Conservation (phyloP, 768 basidiomycete species). For the Krasilnikovozyma curviuscula region DNA sequence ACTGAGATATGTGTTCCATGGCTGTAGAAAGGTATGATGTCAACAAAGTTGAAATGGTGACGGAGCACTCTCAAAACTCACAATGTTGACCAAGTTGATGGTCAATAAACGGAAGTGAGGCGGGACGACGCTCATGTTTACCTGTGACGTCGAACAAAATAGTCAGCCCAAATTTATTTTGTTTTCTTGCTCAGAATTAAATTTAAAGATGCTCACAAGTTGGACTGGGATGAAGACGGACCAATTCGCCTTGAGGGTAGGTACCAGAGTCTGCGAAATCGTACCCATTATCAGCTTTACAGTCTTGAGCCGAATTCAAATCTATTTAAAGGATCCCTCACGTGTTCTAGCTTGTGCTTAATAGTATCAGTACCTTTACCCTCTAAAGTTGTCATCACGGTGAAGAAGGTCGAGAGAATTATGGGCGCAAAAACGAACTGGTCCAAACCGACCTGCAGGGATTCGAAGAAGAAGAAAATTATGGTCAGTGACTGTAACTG, state of each 20-base stretch:
- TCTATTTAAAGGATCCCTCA: too few relatives aligned
- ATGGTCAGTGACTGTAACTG: not conserved
- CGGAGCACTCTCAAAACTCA: not conserved
- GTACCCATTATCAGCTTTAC: too few relatives aligned
- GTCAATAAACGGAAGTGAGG: slow-evolving; percentile 3
- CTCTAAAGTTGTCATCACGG: slow-evolving; percentile 2
- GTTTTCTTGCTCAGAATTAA: too few relatives aligned
- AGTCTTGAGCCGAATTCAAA: too few relatives aligned
- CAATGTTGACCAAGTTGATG: not conserved
- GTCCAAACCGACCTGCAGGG: slow-evolving; percentile 7
- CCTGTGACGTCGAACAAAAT: too few relatives aligned
- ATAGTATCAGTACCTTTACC: slow-evolving; percentile 3
- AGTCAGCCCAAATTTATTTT: too few relatives aligned
- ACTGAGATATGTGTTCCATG: slow-evolving; percentile 5
- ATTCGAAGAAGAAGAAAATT: not conserved
- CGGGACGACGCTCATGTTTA: slow-evolving; percentile 9
- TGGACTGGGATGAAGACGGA: slow-evolving; percentile 12
- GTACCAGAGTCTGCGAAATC: slow-evolving; percentile 1
- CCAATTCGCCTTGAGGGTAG: slow-evolving; percentile 11
- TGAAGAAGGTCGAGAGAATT: not conserved
- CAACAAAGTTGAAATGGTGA: not conserved
- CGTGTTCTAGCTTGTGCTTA: slow-evolving; percentile 5
- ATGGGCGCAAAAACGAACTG: slow-evolving; percentile 6
- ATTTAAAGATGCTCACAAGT: too few relatives aligned
- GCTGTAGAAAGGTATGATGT: not conserved